These are phyloP conservation scores for Clavispora vitiphila DNA, from an alignment of 805 yeast species.

Conservation along the genomic window DNA sequence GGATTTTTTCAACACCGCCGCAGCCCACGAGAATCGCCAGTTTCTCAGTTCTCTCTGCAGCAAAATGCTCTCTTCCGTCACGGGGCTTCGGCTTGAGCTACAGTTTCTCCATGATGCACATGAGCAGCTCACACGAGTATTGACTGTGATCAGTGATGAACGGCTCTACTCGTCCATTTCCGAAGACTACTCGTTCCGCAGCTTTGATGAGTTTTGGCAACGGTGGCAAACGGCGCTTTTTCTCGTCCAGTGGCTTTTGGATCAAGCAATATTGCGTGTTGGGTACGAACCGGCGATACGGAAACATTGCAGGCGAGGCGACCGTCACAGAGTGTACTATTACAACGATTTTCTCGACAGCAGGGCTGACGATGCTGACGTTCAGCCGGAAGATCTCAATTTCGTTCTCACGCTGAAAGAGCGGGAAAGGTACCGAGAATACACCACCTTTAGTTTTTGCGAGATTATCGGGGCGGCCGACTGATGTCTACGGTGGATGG, in stretches of 20 bases:
- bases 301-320: neutral
- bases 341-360: conserved; percentile 6
- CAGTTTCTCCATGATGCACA: neutral
- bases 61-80: neutral
- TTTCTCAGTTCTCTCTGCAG: neutral
- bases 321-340: neutral
- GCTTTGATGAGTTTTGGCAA: conserved; percentile 16
- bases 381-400: conserved; percentile 6
- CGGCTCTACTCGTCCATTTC: conserved; percentile 5
- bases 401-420: conserved; percentile 3
- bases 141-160: neutral
- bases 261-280: neutral
- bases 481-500: too few species aligned
- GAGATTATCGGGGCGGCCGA: too few species aligned
- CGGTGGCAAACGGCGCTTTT: conserved; percentile 23
- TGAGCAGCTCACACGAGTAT: neutral
- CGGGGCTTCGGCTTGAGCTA: neutral
- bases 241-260: conserved; percentile 21
- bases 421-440: neutral
- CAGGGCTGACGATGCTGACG: conserved; percentile 9
- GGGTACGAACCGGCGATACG: neutral
- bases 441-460: neutral
- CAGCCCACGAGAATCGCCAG: neutral
- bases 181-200: conserved; percentile 4
- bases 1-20: conserved; percentile 1